Base-by-base conservation (phyloP, 305 asterid genomes). In the Fraxinus xanthoxyloides region DNA sequence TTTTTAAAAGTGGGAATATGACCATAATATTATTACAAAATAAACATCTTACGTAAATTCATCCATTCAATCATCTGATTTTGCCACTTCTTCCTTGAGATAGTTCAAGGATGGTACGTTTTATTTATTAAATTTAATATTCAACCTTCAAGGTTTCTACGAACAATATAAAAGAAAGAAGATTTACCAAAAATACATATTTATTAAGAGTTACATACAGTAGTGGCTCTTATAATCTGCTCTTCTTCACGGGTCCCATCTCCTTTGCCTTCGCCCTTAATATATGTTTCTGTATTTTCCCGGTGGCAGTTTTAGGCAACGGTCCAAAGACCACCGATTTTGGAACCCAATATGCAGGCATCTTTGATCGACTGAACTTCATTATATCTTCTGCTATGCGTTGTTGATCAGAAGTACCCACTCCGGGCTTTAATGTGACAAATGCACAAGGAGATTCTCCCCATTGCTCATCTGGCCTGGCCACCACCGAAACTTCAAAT, bases 401-500 rank as follows among this genome's bases (percentile, higher is more conserved):
- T 56, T 79, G 80, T 77, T 88, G 79, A 36, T 91, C 85, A 4
- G 92, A 77, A 0, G 85, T 77, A 28, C 88, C 92, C 3, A 82
- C 85, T 2, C 80, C 90, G 0, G 90, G 86, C 88, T 93, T 95
- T 15, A 89, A 76, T 2, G 98, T 92, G 84, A 95, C 97, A 35
- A 95, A 95, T 8, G 99, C 99, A 51, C 99, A 95, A 4, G 99
- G 99, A 0, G 98, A 92, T 72, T 95, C 99, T 4, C 98, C 98
- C 99, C 99, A 95, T 61, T 13, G 93, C 79, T 92, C 97, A 34
- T 95, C 98, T 0, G 97, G 95, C 88, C 97, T 85, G 40, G 98
- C 92, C 87, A 93, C 99, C 13, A 95, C 97, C 1, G 99, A 95
- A 1, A 92, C 99, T 43, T 95, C 99, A 12, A 89, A 83, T 59